These are phyloP conservation scores for Aspergillus pseudonomiae DNA, from an alignment of 2,329 filamentous ascomycete species.

Conservation along the genomic window DNA sequence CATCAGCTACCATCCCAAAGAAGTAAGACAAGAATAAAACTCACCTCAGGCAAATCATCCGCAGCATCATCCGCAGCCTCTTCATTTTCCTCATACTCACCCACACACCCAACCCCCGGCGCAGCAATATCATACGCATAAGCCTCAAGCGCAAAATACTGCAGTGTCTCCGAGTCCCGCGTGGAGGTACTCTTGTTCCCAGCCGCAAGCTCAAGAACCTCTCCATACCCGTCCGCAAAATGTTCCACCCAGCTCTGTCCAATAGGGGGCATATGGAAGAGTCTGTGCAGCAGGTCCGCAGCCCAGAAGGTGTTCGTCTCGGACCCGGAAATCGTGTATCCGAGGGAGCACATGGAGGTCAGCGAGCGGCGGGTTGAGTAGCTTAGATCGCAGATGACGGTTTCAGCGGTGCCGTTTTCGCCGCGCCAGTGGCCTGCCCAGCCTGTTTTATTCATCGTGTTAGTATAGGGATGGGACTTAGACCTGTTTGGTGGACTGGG, in stretches of 20 bases:
- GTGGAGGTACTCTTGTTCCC: slow-evolving; percentile 53
- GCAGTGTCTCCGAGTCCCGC: slow-evolving; percentile 64
- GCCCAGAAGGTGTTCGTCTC: slow-evolving; percentile 66
- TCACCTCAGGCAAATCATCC: slow-evolving; percentile 31
- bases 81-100: slow-evolving; percentile 30
- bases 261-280: slow-evolving; percentile 65
- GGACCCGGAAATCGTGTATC: slow-evolving; percentile 63
- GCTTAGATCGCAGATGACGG: slow-evolving; percentile 69
- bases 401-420: slow-evolving; percentile 65
- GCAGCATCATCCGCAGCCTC: slow-evolving; percentile 2
- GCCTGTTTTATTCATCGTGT: slow-evolving; percentile 42
- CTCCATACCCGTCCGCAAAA: slow-evolving; percentile 62
- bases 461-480: not conserved
- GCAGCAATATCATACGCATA: slow-evolving; percentile 68
- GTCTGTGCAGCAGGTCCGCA: slow-evolving; percentile 67
- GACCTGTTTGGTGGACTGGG: not conserved
- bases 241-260: slow-evolving; percentile 65
- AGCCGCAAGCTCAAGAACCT: slow-evolving; percentile 57
- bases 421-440: slow-evolving; percentile 72
- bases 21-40: slow-evolving; percentile 9
- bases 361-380: slow-evolving; percentile 62
- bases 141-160: slow-evolving; percentile 69
- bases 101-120: slow-evolving; percentile 65
- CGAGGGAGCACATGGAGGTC: slow-evolving; percentile 62
- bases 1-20: slow-evolving; percentile 9